Conservation (phyloP, 495 filamentous ascomycete genomes). For the Astrocystis sublimbata region DNA sequence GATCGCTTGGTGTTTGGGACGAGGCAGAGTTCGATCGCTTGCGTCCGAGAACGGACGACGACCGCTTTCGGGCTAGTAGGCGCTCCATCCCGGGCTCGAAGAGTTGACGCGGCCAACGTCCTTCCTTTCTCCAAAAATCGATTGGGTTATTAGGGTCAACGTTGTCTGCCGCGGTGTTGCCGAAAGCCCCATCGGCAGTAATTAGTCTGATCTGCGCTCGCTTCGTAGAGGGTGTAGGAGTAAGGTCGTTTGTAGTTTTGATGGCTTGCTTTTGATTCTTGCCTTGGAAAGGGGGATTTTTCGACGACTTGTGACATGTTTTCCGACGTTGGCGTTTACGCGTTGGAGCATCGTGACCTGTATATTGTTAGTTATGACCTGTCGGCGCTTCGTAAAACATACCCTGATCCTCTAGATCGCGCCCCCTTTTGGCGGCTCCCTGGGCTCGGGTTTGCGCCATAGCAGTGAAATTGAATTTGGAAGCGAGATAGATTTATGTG, state of each 20-base stretch:
- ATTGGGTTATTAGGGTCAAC: not conserved
- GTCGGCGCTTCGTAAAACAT: not conserved
- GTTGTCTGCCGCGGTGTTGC: not conserved
- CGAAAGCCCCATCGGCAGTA: no score
- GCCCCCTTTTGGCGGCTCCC: not conserved
- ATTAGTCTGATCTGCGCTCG: no score
- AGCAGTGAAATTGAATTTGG: not conserved
- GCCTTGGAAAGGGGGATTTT: not conserved
- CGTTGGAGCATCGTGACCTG: not conserved
- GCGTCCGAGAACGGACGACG: constrained; percentile 31
- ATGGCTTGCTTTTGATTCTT: not conserved
- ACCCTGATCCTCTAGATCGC: not conserved
- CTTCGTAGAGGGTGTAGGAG: not conserved
- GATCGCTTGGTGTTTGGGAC: constrained; percentile 41
- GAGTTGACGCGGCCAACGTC: constrained; percentile 34
- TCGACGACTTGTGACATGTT: not conserved
- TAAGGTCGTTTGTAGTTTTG: not conserved
- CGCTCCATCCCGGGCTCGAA: constrained; percentile 29
- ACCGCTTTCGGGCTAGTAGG: constrained; percentile 38
- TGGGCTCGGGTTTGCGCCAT: not conserved
- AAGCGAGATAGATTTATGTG: not conserved
- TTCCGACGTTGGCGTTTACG: not conserved
- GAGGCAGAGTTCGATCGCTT: constrained; percentile 41
- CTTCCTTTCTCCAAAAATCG: not conserved
- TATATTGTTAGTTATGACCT: not conserved